Conservation (phyloP, 345 rosid species). For the Pistacia integerrima region DNA sequence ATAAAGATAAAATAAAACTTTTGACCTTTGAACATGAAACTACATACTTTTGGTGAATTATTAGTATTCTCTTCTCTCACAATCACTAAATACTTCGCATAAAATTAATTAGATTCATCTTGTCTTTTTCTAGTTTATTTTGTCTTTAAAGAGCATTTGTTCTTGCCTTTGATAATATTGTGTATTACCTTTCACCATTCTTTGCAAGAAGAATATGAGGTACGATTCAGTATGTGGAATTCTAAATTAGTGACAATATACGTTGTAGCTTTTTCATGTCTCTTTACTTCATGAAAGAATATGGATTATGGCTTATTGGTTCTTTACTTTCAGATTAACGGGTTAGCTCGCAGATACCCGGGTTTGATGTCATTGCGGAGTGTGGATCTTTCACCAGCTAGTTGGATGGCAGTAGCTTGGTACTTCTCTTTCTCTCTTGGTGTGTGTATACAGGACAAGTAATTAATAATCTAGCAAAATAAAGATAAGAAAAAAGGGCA, state of each 20-base stretch:
- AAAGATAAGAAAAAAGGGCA: neutral
- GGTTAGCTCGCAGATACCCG: conserved; percentile 63
- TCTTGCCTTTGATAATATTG: conserved; percentile 15
- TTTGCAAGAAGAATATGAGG: conserved; percentile 19
- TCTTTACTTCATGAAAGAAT: neutral
- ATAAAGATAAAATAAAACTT: conserved; percentile 35
- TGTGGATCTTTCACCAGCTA: conserved; percentile 99
- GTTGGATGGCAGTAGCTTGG: conserved; percentile 99
- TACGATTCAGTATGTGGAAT: neutral
- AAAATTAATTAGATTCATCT: conserved; percentile 19
- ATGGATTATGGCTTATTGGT: conserved; percentile 19
- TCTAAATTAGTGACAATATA: conserved; percentile 16
- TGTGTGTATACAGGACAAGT: neutral
- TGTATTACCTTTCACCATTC: conserved; percentile 17
- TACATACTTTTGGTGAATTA: conserved; percentile 5
- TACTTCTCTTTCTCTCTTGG: conserved; percentile 30
- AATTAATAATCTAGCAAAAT: conserved; percentile 12
- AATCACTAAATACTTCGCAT: neutral
- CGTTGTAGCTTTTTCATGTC: conserved; percentile 10
- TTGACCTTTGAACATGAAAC: conserved; percentile 34
- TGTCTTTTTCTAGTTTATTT: conserved; percentile 12
- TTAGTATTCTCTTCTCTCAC: neutral
- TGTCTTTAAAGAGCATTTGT: conserved; percentile 24
- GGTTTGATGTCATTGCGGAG: conserved; percentile 92
- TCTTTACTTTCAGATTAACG: conserved; percentile 64